Evolutionary conservation across 192 early-diverging fungal species (phyloP), one percentile per base, ranked within the genome.

Genomic region (Lobosporangium transversale): DNA sequence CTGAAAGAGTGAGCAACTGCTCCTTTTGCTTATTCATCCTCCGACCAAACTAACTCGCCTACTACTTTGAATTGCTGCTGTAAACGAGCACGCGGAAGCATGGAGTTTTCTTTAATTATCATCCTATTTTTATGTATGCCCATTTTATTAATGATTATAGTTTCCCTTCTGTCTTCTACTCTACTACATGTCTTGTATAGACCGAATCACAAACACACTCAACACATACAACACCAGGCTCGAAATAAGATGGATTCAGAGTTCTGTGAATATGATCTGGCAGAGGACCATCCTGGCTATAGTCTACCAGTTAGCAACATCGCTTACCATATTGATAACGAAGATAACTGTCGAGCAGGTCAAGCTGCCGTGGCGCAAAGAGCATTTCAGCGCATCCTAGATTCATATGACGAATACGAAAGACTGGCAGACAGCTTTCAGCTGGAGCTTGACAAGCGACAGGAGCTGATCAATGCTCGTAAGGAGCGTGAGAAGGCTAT

Each of bases 331-430:
- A 36, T 68, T 35, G 49, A 57, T 26, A 15, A 44, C 50, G 53
- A 44, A 33, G 43, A 42, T 17, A 32, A 21, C 37, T 35, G 15
- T 58, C n/a, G 33, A 40, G 18, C 27, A 51, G 43, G 43, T 1
- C 7, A 17, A 27, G 53, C 45, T 11, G 55, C 56, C 43, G 57
- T 66, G 8, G 56, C 62, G 5, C 48, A 63, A 31, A 64, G 45
- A 20, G 70, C 70, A n/a, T 65, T 66, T 9, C 62, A 58, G 33
- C 55, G 58, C 15, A 75, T 63, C 23, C 43, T 61, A 52, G 70
- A 75, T 45, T 66, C 57, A 29, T 75, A 75, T 26, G 56, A 61
- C 1, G 70, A 75, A 23, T 58, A 66, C 24, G 70, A 75, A 29
- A 57, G 51, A 10, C 26, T 75, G 5, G 56, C 70, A 3, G 70